Percentiles rank a stretch among this genome's conserved stretches.
Conservation (phyloP, 139 green algal species). For the Coelastrella sp. region DNA sequence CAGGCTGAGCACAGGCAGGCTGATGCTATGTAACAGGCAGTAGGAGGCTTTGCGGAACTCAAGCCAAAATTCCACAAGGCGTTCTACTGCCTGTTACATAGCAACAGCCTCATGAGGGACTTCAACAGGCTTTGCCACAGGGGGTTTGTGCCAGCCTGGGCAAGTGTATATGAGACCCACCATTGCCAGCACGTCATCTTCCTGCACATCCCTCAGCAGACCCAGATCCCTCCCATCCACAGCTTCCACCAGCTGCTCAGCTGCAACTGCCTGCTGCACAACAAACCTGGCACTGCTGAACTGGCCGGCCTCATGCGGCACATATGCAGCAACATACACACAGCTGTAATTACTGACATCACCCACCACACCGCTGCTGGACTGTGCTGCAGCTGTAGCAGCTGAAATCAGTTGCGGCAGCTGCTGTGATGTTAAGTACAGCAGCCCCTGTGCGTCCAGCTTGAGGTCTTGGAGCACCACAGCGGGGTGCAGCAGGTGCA, state of each 20-base stretch:
- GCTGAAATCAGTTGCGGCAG: conserved; percentile 5
- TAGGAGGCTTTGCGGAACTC: too few relatives aligned
- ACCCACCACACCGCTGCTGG: neutral
- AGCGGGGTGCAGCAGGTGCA: neutral
- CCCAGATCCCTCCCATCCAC: neutral
- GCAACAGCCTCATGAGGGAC: too few relatives aligned
- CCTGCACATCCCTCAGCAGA: neutral
- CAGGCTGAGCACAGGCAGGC: too few relatives aligned
- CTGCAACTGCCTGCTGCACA: neutral
- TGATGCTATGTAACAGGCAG: too few relatives aligned
- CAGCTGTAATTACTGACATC: neutral
- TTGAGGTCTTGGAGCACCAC: neutral
- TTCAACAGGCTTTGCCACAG: too few relatives aligned
- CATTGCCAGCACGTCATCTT: neutral
- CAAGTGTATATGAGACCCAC: neutral
- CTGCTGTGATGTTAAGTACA: neutral
- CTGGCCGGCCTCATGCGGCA: neutral
- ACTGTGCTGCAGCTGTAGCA: neutral
- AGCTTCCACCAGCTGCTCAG: neutral
- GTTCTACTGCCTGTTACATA: too few relatives aligned
- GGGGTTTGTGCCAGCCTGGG: neutral
- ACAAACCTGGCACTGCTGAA: neutral
- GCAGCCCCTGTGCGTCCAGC: neutral
- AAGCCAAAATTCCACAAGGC: too few relatives aligned
- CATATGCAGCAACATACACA: conserved; percentile 5